These are phyloP conservation scores for Teratosphaeria epicoccoides DNA, from an alignment of 2,329 filamentous ascomycete species.

Conservation along the genomic window DNA sequence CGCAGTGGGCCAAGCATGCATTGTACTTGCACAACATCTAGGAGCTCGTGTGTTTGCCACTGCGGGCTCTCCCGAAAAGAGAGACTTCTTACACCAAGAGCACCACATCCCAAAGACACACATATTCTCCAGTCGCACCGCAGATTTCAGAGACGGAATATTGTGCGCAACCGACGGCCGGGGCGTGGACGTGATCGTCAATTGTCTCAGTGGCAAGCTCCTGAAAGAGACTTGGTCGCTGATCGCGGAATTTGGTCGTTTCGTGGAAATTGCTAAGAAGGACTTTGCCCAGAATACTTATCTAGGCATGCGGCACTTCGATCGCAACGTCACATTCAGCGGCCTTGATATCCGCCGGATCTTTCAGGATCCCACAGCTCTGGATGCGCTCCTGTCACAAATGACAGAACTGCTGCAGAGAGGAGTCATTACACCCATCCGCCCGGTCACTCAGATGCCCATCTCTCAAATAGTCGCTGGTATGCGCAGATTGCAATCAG, in stretches of 20 bases:
- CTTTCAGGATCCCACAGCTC: no score
- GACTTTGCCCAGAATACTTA: constrained; percentile 11
- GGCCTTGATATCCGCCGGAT: constrained; percentile 5
- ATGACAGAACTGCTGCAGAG: neutral
- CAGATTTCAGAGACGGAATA: constrained; percentile 20
- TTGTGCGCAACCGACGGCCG: constrained; percentile 16
- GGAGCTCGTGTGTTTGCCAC: constrained; percentile 24
- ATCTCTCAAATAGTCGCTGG: no score
- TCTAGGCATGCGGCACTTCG: constrained; percentile 10
- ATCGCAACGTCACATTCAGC: constrained; percentile 3
- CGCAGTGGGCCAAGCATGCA: constrained; percentile 24
- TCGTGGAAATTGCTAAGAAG: constrained; percentile 20
- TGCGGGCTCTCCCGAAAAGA: constrained; percentile 21
- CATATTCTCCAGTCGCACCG: constrained; percentile 25
- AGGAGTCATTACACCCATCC: no score
- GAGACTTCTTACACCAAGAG: constrained; percentile 7
- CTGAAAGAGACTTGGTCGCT: constrained; percentile 19
- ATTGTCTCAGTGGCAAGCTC: constrained; percentile 18
- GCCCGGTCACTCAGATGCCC: no score
- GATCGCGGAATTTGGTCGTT: constrained; percentile 23
- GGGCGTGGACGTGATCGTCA: constrained; percentile 30
- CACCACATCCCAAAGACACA: constrained; percentile 18
- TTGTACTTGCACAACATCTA: constrained; percentile 17
- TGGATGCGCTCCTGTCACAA: constrained; percentile 1
- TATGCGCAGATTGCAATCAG: no score